Evolutionary conservation across 768 basidiomycete species (phyloP), one percentile per base, ranked within the genome.

Genomic region (Candolleomyces efflorescens): DNA sequence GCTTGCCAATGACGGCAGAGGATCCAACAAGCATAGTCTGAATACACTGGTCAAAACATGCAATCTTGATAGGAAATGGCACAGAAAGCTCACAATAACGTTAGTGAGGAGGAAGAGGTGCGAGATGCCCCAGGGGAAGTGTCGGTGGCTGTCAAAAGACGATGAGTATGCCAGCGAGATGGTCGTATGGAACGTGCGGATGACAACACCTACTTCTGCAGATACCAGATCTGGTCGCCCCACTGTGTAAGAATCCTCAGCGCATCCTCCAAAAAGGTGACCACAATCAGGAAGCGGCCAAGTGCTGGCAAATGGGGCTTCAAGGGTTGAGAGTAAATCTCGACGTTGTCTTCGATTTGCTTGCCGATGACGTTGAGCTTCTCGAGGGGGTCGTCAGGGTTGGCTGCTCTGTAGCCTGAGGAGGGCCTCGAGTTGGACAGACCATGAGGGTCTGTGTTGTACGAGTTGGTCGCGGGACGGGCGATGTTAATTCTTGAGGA

Each of bases 211-310:
- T 62, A 97, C 96, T 86, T 87, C 72, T 98, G 92, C 66, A 99
- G 79, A 73, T 98, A 99, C 93, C 96, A 99, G 55, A 97, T 83
- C 74, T 99, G 97, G 77, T 99, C 97, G 49, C 84, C 71, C 94
- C 94, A 98, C 71, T 98, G 96, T 2, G 94, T 92, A 59, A 92
- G 54, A 68, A 98, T 98, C 62, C 97, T 79, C 67, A 96, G 73
- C 9, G 97, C 92, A 69, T 99, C 97, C 79, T 99, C 97, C 72
- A 95, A 78, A 76, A 99, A 99, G 10, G 97, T 99, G 43, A 97
- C 94, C 53, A 99, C 93, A 72, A 98, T 98, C 59, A 99, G 73
- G 75, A 98, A 98, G 65, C 97, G 85, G 58, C 94, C 96, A 71
- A 98, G 87, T 55, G 92, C 87, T 43, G 97, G 97, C 65, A 99